A percentile compares a stretch with the other conserved stretches of the same genome.
Evolutionary conservation across 1,139 yeast genomes (phyloP).

Genomic region (Candida freyschussii): DNA sequence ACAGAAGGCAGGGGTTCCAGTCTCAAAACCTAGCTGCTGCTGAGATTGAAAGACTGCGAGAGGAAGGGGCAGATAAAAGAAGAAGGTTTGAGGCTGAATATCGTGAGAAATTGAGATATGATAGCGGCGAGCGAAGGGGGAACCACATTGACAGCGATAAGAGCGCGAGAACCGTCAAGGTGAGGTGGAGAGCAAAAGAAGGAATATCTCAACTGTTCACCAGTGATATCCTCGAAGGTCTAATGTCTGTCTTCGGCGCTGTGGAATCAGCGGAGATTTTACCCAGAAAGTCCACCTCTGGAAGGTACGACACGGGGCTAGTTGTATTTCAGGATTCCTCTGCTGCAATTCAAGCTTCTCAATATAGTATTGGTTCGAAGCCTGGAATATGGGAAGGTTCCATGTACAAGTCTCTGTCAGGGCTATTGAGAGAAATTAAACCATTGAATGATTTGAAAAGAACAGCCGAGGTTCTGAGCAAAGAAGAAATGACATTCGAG

Average conservation of each 20-base stretch:
- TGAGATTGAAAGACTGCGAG: conserved; percentile 20
- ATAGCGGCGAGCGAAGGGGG: neutral
- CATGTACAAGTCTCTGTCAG: conserved; percentile 17
- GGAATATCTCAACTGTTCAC: conserved; percentile 20
- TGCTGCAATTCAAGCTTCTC: conserved; percentile 14
- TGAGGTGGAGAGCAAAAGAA: conserved; percentile 21
- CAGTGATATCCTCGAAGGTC: conserved; percentile 19
- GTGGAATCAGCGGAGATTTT: conserved; percentile 13
- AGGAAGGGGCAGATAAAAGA: conserved; percentile 22
- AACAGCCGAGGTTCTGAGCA: conserved; percentile 4
- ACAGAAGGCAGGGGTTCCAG: conserved; percentile 3
- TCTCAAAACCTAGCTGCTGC: conserved; percentile 12
- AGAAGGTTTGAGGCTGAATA: conserved; percentile 13
- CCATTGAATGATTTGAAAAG: conserved; percentile 2
- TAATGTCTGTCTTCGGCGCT: conserved; percentile 22
- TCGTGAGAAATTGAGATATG: conserved; percentile 4
- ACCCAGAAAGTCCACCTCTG: conserved; percentile 10
- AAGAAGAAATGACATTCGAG: conserved; percentile 12
- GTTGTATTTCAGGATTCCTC: conserved; percentile 9
- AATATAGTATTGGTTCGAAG: conserved; percentile 12
- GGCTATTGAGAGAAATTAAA: conserved; percentile 19
- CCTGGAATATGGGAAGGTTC: conserved; percentile 20
- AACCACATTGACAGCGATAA: too few relatives aligned
- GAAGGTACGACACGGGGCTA: conserved; percentile 16
- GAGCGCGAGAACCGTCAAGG: conserved; percentile 13